Percentiles rank a stretch among this genome's conserved stretches.
Conservation (phyloP, 306 rosid genomes). For the Acacia crassicarpa region DNA sequence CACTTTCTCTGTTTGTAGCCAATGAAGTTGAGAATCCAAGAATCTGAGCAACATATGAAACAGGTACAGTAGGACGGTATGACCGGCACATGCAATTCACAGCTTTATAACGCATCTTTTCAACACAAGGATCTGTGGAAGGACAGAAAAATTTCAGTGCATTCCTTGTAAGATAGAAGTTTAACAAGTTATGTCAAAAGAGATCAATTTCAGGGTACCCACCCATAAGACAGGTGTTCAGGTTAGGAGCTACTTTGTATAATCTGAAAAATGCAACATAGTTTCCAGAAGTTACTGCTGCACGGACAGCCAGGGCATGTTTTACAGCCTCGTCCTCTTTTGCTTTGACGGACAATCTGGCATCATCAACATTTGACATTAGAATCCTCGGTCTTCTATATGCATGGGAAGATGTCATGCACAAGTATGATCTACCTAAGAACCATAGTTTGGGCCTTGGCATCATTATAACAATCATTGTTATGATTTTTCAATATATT, state of each 20-base stretch:
- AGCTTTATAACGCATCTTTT: slow-evolving; percentile 93
- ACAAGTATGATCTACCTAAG: neutral
- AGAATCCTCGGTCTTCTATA: neutral
- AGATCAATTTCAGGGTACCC: slow-evolving; percentile 27
- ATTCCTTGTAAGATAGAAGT: neutral
- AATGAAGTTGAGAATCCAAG: slow-evolving; percentile 62
- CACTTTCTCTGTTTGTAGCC: slow-evolving; percentile 45
- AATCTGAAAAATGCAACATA: slow-evolving; percentile 85
- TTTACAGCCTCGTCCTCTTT: slow-evolving; percentile 78
- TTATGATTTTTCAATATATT: neutral
- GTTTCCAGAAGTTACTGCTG: slow-evolving; percentile 90
- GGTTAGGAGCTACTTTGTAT: slow-evolving; percentile 84
- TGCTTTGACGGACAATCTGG: slow-evolving; percentile 74
- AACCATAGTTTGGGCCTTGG: neutral
- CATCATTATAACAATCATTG: neutral
- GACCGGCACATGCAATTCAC: slow-evolving; percentile 93
- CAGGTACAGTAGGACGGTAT: slow-evolving; percentile 85
- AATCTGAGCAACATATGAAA: slow-evolving; percentile 77
- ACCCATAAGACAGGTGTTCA: slow-evolving; percentile 94
- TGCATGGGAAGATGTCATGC: neutral
- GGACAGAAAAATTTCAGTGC: neutral
- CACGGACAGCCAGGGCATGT: slow-evolving; percentile 95
- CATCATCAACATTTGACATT: slow-evolving; percentile 33
- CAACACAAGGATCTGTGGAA: slow-evolving; percentile 79
- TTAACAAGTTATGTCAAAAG: slow-evolving; percentile 2